Conservation (phyloP, 2,329 filamentous ascomycete genomes). For the Diaporthe amygdali region DNA sequence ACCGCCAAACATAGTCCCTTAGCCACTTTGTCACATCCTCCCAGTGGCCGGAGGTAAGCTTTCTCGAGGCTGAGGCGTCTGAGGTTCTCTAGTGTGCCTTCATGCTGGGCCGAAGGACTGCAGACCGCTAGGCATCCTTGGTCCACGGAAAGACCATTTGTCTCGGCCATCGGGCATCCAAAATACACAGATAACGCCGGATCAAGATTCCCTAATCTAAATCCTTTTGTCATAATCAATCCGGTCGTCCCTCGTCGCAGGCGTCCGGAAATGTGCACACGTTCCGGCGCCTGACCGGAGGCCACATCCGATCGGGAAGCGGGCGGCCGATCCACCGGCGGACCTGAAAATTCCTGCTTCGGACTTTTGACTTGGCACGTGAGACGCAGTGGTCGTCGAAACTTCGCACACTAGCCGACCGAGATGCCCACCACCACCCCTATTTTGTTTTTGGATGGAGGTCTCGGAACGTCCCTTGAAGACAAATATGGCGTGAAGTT, state of each 20-base stretch:
- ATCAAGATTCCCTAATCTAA: background rate
- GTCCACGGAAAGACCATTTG: background rate
- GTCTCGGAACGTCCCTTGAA: constrained; percentile 70
- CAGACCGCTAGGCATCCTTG: background rate
- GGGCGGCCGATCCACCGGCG: background rate
- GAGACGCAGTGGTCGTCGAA: background rate
- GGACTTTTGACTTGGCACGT: background rate
- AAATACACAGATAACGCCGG: background rate
- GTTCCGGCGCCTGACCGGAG: background rate
- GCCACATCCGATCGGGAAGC: background rate
- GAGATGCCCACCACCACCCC: constrained; percentile 24
- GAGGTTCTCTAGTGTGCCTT: background rate
- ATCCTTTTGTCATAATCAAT: too few relatives aligned
- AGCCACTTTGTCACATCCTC: background rate
- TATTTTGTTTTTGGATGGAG: constrained; percentile 66
- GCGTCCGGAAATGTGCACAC: background rate
- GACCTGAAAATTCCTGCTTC: background rate
- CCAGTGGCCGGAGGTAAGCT: background rate
- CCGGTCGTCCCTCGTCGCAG: background rate
- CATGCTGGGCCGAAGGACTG: background rate
- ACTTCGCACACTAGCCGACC: background rate
- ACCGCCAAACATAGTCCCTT: background rate
- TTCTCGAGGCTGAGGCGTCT: background rate
- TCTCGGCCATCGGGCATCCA: background rate
- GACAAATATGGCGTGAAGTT: constrained; percentile 61